These are phyloP conservation scores for Stromatinia cepivora DNA, from an alignment of 2,329 filamentous ascomycete genomes.

Conservation along the genomic window DNA sequence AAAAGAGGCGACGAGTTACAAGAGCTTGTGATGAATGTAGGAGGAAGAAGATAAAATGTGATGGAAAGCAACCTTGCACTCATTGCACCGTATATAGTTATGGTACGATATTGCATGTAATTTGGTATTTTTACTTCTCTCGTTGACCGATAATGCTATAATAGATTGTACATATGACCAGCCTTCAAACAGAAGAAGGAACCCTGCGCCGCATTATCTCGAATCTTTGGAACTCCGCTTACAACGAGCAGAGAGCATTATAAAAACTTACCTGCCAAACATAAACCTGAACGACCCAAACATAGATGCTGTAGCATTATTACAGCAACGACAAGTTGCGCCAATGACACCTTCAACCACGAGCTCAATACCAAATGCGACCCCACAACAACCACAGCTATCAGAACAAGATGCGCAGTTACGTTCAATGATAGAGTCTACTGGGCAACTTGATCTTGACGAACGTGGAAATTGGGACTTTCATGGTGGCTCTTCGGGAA, in stretches of 20 bases:
- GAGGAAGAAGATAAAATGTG: constrained; percentile 85
- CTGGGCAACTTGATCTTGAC: constrained; percentile 86
- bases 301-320: constrained; percentile 70
- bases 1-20: constrained; percentile 73
- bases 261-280: constrained; percentile 63
- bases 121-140: neutral
- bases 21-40: constrained; percentile 81
- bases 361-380: constrained; percentile 3
- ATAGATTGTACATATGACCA: constrained; percentile 75
- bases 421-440: constrained; percentile 92
- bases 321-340: constrained; percentile 54
- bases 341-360: constrained; percentile 30
- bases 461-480: constrained; percentile 94
- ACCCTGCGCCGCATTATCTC: constrained; percentile 72
- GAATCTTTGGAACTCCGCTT: constrained; percentile 68
- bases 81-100: constrained; percentile 99
- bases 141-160: constrained; percentile 25
- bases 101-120: constrained; percentile 57
- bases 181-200: constrained; percentile 71
- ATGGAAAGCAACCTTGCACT: constrained; percentile 82
- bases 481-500: constrained; percentile 87
- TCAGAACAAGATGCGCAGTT: constrained; percentile 68
- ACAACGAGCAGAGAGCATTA: constrained; percentile 67
- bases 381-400: constrained; percentile 19
- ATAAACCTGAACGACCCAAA: constrained; percentile 77